Evolutionary conservation across 495 filamentous ascomycete species (phyloP).

Genomic region (Bathelium albidoporum): DNA sequence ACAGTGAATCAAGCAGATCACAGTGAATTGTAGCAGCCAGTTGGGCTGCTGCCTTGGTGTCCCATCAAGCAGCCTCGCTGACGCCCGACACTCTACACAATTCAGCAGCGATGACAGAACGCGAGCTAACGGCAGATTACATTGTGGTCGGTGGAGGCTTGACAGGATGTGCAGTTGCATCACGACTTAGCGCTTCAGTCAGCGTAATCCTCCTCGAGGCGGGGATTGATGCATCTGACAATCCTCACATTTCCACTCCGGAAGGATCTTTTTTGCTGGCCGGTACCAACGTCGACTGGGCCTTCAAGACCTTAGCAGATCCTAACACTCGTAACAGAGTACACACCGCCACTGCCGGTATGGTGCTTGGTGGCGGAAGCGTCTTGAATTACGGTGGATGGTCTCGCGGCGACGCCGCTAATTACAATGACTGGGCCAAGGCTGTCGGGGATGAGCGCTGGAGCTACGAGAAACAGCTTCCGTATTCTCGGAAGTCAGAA

Average conservation of each 20-base stretch:
- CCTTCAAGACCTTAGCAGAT: background rate
- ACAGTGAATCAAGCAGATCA: no score
- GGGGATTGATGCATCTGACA: background rate
- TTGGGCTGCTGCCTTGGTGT: no score
- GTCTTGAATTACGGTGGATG: background rate
- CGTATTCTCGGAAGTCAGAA: background rate
- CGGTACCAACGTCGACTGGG: background rate
- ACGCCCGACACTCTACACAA: no score
- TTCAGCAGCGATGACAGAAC: no score
- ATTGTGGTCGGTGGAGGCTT: background rate
- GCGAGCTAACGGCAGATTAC: no score
- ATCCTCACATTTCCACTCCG: background rate
- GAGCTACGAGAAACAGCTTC: background rate
- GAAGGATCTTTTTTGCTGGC: background rate
- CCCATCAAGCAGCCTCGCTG: no score
- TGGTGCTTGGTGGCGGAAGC: background rate
- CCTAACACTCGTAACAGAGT: background rate
- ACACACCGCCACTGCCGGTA: background rate
- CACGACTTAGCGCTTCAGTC: background rate
- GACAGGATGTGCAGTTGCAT: background rate
- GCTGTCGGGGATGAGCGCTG: background rate
- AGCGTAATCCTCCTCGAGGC: background rate
- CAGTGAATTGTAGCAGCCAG: no score
- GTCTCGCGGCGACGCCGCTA: background rate
- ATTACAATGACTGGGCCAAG: background rate